These are phyloP conservation scores for Isoetes taiwanensis DNA, from an alignment of 75 land plant genomes.

Conservation along the genomic window DNA sequence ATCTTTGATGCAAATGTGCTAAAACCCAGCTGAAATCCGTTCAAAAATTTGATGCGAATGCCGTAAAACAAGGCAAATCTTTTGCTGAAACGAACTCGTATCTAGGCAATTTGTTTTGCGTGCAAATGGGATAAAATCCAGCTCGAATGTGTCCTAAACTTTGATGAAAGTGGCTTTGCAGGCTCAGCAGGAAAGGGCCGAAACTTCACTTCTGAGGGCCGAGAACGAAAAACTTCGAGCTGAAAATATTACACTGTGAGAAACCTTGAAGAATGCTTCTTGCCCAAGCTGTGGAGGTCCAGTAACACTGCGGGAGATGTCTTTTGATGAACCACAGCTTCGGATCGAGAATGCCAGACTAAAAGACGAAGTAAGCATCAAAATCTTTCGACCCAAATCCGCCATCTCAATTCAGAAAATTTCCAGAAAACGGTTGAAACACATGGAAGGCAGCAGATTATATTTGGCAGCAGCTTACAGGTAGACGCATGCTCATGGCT, in stretches of 20 bases:
- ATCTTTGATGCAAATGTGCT: too few species aligned
- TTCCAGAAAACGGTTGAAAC: too few species aligned
- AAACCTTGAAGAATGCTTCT: constrained; percentile 55
- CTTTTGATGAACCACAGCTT: constrained; percentile 65
- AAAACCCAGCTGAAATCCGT: too few species aligned
- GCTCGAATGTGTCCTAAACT: too few species aligned
- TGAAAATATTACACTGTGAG: constrained; percentile 57
- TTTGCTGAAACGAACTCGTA: neutral
- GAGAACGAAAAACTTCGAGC: constrained; percentile 68
- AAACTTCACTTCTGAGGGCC: constrained; percentile 51
- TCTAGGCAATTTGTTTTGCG: neutral
- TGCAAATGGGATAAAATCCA: neutral
- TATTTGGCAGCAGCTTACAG: too few species aligned
- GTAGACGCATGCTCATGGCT: too few species aligned
- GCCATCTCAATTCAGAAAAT: too few species aligned
- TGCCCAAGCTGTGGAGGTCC: constrained; percentile 76
- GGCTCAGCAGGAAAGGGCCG: constrained; percentile 74
- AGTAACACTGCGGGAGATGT: constrained; percentile 53
- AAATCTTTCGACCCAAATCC: neutral
- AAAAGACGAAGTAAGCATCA: constrained; percentile 50
- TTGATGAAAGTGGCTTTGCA: too few species aligned
- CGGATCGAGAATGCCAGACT: constrained; percentile 62
- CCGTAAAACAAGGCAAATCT: neutral
- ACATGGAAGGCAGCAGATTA: too few species aligned
- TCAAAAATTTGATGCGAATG: too few species aligned